Evolutionary conservation across 1,284 basidiomycete species (phyloP), one percentile per base, ranked within the genome.

Genomic region (Fomitopsis schrenkii): DNA sequence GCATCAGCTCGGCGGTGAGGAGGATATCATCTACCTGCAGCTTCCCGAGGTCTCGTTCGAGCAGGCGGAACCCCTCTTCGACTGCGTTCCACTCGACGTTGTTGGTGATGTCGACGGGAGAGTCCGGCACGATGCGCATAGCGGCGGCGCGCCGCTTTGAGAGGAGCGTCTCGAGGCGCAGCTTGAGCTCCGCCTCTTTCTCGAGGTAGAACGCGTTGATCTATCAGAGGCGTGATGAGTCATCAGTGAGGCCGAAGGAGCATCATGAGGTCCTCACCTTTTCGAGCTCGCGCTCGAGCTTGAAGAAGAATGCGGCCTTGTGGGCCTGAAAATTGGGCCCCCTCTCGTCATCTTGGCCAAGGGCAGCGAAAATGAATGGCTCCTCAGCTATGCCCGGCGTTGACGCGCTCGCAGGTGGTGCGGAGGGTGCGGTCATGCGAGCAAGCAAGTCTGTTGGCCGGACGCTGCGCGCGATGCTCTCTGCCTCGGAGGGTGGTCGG

Each of bases 161-260:
- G 53, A 99, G 83, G 17, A 99, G 81, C 0, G 95, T 97, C 68
- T 97, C 89, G 62, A 99, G 87, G 56, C 95, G 86, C 64, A 97
- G 77, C 72, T 94, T 95, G 57, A 99, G 86, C 69, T 98, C 95
- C 12, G 95, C 93, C 76, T 99, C 97, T 76, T 97, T 98, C 76
- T 97, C 94, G 55, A 99, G 85, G 77, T 99, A 99, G 74, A 99
- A 99, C n/a, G 90, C 86, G 77, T 99, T 99, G 80, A 99, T 98
- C 96, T 59, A 36, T 41, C 22, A 28, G 22, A 22, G 30, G 28
- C 33, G 41, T 46, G 60, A 59, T 55, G 55, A 62, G 62, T 50
- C 35, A 46, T 12, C 35, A 33, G 22, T 45, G 17, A 36, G 28
- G 46, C 38, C 41, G 45, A 40, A 40, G 38, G 38, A 40, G 22